Evolutionary conservation across 164 flowering plant genomes (phyloP).

Genomic region (Macadamia integrifolia): DNA sequence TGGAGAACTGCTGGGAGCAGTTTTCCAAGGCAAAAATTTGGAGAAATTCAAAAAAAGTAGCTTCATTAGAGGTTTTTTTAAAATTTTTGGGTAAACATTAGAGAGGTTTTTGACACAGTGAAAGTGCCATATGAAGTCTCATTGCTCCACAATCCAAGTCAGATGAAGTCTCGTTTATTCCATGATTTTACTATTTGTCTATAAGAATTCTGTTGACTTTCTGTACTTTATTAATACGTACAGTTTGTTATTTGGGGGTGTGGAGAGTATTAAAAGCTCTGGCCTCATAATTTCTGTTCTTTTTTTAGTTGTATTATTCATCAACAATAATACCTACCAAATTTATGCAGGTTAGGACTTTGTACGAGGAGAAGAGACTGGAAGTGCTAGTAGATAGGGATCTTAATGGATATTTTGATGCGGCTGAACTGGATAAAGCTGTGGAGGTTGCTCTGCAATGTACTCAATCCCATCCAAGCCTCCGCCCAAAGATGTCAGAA

Average conservation of each 20-base stretch:
- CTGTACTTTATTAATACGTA: no score
- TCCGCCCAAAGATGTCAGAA: constrained; percentile 86
- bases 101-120: no score
- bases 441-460: constrained; percentile 67
- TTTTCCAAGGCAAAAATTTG: no score
- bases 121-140: not conserved
- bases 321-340: not conserved
- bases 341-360: constrained; percentile 56
- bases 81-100: no score
- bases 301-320: not conserved
- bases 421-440: constrained; percentile 47
- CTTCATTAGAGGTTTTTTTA: no score
- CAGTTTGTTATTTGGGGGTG: no score
- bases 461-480: constrained; percentile 64
- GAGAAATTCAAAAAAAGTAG: no score
- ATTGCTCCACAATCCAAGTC: not conserved
- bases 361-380: constrained; percentile 60
- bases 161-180: no score
- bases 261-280: no score
- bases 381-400: constrained; percentile 70
- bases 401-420: constrained; percentile 53
- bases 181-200: no score
- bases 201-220: not conserved
- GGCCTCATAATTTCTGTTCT: not conserved
- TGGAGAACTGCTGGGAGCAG: no score